Percentiles rank a stretch among this genome's conserved stretches.
Evolutionary conservation across 106 monocot species (phyloP).

Genomic region (Acorus calamus): DNA sequence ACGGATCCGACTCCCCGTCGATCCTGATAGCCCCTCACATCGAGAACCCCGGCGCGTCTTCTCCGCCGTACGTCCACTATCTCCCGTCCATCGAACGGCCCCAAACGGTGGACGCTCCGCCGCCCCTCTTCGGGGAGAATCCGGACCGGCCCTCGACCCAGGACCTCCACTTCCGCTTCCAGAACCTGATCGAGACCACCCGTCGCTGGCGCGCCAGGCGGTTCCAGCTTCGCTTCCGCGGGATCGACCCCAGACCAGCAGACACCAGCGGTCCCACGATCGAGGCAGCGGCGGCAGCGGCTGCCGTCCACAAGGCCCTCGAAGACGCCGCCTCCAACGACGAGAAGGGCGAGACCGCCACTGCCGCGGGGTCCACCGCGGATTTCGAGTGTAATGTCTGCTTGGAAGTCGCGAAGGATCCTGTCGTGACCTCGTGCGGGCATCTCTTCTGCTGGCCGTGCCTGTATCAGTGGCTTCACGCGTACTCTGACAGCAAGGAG

Average conservation of each 20-base stretch:
- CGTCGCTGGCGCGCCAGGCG: slow-evolving; percentile 20
- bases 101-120: too few relatives aligned
- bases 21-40: too few relatives aligned
- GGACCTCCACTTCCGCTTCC: slow-evolving; percentile 34
- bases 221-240: slow-evolving; percentile 17
- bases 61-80: too few relatives aligned
- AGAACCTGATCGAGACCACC: slow-evolving; percentile 44
- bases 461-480: slow-evolving; percentile 80
- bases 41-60: too few relatives aligned
- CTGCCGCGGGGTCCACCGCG: not conserved
- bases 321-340: slow-evolving; percentile 22
- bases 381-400: slow-evolving; percentile 87
- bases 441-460: slow-evolving; percentile 94
- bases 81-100: too few relatives aligned
- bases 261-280: slow-evolving; percentile 20
- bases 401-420: slow-evolving; percentile 63
- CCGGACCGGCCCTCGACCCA: not conserved
- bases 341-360: slow-evolving; percentile 19
- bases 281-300: slow-evolving; percentile 25
- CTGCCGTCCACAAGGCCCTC: slow-evolving; percentile 17
- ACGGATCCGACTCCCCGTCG: slow-evolving; percentile 14
- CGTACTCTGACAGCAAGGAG: slow-evolving; percentile 56
- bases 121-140: too few relatives aligned
- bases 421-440: slow-evolving; percentile 84
- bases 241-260: too few relatives aligned